Evolutionary conservation across 257 asterid genomes (phyloP).

Genomic region (Avicennia marina): DNA sequence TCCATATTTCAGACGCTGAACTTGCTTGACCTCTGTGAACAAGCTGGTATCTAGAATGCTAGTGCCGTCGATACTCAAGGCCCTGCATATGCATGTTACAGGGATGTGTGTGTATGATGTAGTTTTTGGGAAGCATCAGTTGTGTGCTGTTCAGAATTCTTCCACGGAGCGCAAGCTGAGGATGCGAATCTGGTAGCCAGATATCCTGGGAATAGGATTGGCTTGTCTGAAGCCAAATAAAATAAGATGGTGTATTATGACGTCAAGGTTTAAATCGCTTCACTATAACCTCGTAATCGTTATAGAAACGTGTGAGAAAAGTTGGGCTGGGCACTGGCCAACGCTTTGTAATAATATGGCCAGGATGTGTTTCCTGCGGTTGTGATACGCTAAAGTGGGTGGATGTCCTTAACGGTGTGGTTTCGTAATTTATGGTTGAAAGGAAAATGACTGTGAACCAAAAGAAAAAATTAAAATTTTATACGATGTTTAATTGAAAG

Average conservation of each 20-base stretch:
- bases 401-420: no score
- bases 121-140: constrained; percentile 34
- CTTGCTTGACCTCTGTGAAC: constrained; percentile 88
- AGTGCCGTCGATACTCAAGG: constrained; percentile 16
- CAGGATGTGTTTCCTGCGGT: constrained; percentile 1
- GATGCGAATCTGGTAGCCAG: constrained; percentile 38
- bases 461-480: no score
- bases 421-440: no score
- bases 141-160: constrained; percentile 36
- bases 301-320: constrained; percentile 11
- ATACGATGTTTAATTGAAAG: no score
- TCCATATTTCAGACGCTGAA: constrained; percentile 65
- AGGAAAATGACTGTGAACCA: no score
- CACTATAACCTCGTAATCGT: constrained; percentile 16
- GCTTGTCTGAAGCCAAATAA: constrained; percentile 42
- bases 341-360: constrained; percentile 5
- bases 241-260: constrained; percentile 24
- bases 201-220: constrained; percentile 27
- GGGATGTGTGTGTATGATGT: constrained; percentile 26
- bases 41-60: constrained; percentile 53
- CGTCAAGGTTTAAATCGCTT: constrained; percentile 32
- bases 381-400: no score
- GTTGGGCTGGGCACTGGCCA: constrained; percentile 16
- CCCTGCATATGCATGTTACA: constrained; percentile 31
- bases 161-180: constrained; percentile 70